Evolutionary conservation across 2,329 filamentous ascomycete genomes (phyloP), one percentile per base, ranked within the genome.

Genomic region (Claviceps paspali): DNA sequence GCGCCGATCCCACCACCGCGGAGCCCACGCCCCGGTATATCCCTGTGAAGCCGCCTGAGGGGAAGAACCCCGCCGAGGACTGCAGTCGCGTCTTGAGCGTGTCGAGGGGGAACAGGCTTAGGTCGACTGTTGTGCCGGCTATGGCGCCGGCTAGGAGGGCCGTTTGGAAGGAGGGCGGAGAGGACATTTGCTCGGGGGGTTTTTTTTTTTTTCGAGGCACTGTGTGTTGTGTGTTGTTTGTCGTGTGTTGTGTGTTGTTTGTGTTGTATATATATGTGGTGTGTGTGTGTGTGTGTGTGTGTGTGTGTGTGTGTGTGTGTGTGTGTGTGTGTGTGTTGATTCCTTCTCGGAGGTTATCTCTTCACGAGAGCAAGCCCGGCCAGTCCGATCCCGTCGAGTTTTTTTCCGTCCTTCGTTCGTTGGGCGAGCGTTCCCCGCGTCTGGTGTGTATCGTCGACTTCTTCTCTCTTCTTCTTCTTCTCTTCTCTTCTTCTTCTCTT

Each of bases 81-180:
- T 98, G 91, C 6, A 98, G 83, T 12, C 91, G 86, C 30, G 92
- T 98, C 65, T 98, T 98, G 55, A 98, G 79, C 0, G 91, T 98
- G 71, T 98, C 92, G 68, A 98, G 85, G 1, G 91, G 91, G 67
- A 83, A 98, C 54, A 98, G 83, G 39, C 86, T 86, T 52, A 94
- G 79, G 72, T 98, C 91, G 60, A 96, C 91, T 11, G 87, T 93
- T 33, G 91, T 91, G 54, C 91, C 91, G 47, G 91, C 91, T 47
- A 95, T 66, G 53, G 79, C 91, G 58, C 91, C 91, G 48, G 91
- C 85, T 68, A 79, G 57, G 50, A 79, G 73, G 52, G 75, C 72
- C 19, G 70, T 67, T 38, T 67, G 66, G 64, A 76, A 78, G 50
- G 65, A 54, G 27, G 63, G 61, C 3, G 38, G 18, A 8, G 30